phyloP scores from a whole-genome alignment of 75 land plant genomes.

The Cryptomeria japonica region DNA sequence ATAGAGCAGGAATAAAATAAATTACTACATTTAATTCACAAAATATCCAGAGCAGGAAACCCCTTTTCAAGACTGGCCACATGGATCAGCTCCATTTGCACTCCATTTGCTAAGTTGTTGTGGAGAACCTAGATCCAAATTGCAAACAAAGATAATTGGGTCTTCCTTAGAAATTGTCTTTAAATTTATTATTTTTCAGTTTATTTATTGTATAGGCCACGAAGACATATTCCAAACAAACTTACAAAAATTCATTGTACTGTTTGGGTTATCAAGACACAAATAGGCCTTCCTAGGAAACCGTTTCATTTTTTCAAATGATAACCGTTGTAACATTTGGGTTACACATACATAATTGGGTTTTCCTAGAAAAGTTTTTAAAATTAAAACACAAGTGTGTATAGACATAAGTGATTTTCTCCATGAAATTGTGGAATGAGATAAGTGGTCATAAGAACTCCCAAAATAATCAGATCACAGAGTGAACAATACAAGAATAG shows the following conservation, averaged over 20 bases:
- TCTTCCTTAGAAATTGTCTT: no score
- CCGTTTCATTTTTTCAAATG: neutral
- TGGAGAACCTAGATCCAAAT: conserved; percentile 43
- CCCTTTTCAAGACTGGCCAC: conserved; percentile 80
- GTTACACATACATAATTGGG: neutral
- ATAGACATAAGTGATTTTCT: neutral
- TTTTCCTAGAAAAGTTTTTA: neutral
- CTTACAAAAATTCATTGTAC: no score
- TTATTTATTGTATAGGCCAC: no score
- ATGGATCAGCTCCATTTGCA: conserved; percentile 71
- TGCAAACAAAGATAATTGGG: no score
- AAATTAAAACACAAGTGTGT: no score
- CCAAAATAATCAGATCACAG: neutral
- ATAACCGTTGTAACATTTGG: neutral
- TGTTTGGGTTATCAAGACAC: no score
- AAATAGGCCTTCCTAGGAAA: neutral
- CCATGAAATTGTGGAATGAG: neutral
- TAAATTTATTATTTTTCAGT: no score
- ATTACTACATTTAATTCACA: conserved; percentile 71
- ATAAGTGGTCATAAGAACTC: neutral
- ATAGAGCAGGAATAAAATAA: neutral
- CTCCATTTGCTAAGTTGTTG: conserved; percentile 62
- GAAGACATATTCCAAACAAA: no score
- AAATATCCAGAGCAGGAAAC: conserved; percentile 69
- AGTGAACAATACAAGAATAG: neutral